Conservation (phyloP, 257 asterid species). For the Nicotiana otophora region DNA sequence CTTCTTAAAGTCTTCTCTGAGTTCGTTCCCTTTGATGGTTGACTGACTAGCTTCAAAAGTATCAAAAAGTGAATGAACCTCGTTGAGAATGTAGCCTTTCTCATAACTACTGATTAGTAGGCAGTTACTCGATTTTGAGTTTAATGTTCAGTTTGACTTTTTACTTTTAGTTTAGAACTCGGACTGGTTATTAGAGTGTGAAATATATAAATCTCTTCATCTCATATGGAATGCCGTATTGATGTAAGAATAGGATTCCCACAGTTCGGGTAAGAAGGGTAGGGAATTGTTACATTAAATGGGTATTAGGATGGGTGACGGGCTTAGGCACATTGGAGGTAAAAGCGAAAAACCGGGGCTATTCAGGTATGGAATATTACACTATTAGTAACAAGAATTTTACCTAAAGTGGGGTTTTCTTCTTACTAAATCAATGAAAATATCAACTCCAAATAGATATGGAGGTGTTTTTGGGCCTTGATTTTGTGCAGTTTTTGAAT, state of each 20-base stretch:
- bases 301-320: neutral
- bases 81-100: too few species aligned
- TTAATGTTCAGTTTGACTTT: constrained; percentile 1
- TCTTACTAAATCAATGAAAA: neutral
- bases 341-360: neutral
- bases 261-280: neutral
- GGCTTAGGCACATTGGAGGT: neutral
- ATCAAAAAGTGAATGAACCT: too few species aligned
- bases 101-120: neutral
- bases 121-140: neutral
- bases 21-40: neutral
- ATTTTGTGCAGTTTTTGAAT: neutral
- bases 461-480: neutral
- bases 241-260: neutral
- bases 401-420: neutral
- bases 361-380: neutral
- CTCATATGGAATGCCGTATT: neutral
- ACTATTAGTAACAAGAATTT: neutral
- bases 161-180: neutral
- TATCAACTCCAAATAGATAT: neutral
- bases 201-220: neutral
- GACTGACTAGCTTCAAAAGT: too few species aligned
- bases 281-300: neutral
- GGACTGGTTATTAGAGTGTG: neutral
- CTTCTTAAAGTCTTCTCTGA: neutral